Base-by-base conservation (phyloP, 177 flowering plant genomes). In the Vitis hybrid region DNA sequence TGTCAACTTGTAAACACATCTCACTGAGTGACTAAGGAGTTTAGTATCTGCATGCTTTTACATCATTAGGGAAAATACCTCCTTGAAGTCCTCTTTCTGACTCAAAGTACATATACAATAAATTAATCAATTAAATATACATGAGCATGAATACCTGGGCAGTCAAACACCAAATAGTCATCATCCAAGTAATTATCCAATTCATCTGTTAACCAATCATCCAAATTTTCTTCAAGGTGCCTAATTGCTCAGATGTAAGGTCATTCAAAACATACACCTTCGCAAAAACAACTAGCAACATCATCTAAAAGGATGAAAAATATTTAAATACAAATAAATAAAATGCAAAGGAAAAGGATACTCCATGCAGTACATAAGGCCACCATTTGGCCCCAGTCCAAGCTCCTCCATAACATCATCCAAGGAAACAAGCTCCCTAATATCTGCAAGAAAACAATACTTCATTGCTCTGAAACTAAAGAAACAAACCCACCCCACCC, bases 401-500 rank as follows among this genome's bases (percentile, higher is more conserved):
- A 91, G 91, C 57, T 93, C 94, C 76, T 93, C 98, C 98, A 93
- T 91, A 15, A 90, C 98, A 85, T 95, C 99, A 50, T 95, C 99
- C 87, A 95, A 78, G 51, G 87, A 85, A 61, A 95, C 81, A 60
- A 95, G 98, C 70, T 95, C 97, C 76, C 97, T 85, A 63, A 95
- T 89, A 86, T 95, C 98, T 94, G 83, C 80, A 89, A 50, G 52
- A 16, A 76, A 73, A 68, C 10, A 72, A 52, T 9, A 24, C 12
- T 56, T 66, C 30, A 50, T 24, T 6, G 4, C 52, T 56, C 27
- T 60, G 12, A n/a, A 55, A 66, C 14, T n/a, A 6, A 8, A 16
- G 6, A 14, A 65, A 40, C 46, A 6, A 40, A 40, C 46, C 46
- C 46, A 40, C 46, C 46, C 46, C 46, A 40, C 6, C 46, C 46